Percentiles rank a stretch among this genome's conserved stretches.
Evolutionary conservation across 495 filamentous ascomycete species (phyloP).

Genomic region (Aspergillus nidulans): DNA sequence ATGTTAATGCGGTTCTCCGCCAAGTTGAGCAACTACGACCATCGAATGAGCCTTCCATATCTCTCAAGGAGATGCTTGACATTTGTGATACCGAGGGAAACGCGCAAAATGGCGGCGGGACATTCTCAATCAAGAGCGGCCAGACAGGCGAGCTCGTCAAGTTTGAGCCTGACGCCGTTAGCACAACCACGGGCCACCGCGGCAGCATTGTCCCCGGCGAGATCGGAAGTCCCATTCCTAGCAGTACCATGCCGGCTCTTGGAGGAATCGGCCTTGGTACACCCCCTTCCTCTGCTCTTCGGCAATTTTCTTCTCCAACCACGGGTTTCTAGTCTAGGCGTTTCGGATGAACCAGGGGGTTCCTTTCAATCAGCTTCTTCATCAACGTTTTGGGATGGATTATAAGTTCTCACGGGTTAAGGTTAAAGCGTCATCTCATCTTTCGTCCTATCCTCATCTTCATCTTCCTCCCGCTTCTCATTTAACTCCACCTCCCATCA

Average conservation of each 20-base stretch:
- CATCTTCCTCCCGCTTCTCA: background rate
- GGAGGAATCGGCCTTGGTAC: constrained; percentile 35
- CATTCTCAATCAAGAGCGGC: constrained; percentile 60
- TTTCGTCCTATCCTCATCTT: background rate
- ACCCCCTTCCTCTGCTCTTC: constrained; percentile 30
- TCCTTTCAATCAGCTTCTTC: constrained; percentile 1
- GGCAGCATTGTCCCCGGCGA: constrained; percentile 45
- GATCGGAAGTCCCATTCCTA: constrained; percentile 47
- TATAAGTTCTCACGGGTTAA: constrained; percentile 5
- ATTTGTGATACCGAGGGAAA: constrained; percentile 92
- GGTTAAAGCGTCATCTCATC: constrained; percentile 13
- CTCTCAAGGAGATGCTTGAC: constrained; percentile 71
- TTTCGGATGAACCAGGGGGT: constrained; percentile 3
- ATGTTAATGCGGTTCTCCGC: constrained; percentile 59
- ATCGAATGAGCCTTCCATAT: constrained; percentile 53
- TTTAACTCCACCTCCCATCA: background rate
- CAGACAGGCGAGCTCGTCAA: constrained; percentile 53
- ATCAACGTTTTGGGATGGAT: constrained; percentile 10
- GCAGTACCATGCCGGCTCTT: constrained; percentile 40
- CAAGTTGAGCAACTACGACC: constrained; percentile 60
- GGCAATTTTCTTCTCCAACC: constrained; percentile 38
- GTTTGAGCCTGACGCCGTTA: constrained; percentile 53
- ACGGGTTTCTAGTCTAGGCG: constrained; percentile 38
- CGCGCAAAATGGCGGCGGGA: constrained; percentile 80
- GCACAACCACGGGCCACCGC: constrained; percentile 34